Evolutionary conservation across 1,284 basidiomycete genomes (phyloP).

Genomic region (Sparassis latifolia): DNA sequence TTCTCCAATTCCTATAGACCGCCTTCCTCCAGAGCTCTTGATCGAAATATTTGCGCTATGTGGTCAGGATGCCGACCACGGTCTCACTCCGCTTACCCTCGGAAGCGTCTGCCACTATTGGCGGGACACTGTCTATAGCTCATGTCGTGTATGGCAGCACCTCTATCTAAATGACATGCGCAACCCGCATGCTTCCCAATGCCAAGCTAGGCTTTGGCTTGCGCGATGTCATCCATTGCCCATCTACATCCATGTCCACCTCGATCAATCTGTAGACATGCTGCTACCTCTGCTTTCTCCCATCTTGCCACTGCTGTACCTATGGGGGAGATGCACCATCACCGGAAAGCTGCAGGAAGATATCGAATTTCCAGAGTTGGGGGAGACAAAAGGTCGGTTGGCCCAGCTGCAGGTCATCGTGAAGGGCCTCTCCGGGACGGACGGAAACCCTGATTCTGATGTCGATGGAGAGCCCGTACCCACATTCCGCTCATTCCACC

Average conservation of each 20-base stretch:
- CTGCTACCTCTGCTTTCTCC: conserved; percentile 59
- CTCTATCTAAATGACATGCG: conserved; percentile 42
- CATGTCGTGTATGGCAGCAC: conserved; percentile 54
- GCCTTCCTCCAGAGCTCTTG: conserved; percentile 56
- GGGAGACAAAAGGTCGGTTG: conserved; percentile 5
- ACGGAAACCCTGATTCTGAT: conserved; percentile 7
- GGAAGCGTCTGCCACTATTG: conserved; percentile 41
- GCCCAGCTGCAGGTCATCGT: conserved; percentile 15
- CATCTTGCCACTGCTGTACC: conserved; percentile 42
- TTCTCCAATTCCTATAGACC: neutral
- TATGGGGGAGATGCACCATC: conserved; percentile 48
- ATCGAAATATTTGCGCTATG: conserved; percentile 52
- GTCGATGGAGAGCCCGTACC: conserved; percentile 6
- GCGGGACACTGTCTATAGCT: conserved; percentile 37
- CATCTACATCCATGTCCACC: conserved; percentile 47
- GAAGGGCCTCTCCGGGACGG: conserved; percentile 13
- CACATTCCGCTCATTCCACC: conserved; percentile 15
- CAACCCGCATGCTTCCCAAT: conserved; percentile 31
- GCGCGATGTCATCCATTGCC: conserved; percentile 43
- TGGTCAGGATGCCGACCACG: conserved; percentile 26
- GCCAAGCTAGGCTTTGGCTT: conserved; percentile 48
- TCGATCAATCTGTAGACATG: conserved; percentile 37
- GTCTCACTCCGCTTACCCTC: conserved; percentile 41
- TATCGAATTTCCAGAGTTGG: conserved; percentile 14
- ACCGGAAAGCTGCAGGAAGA: conserved; percentile 20